A percentile compares a stretch with the other conserved stretches of the same genome.
These are phyloP conservation scores for Berberis vulgaris DNA, from an alignment of 164 flowering plant genomes.

Conservation along the genomic window DNA sequence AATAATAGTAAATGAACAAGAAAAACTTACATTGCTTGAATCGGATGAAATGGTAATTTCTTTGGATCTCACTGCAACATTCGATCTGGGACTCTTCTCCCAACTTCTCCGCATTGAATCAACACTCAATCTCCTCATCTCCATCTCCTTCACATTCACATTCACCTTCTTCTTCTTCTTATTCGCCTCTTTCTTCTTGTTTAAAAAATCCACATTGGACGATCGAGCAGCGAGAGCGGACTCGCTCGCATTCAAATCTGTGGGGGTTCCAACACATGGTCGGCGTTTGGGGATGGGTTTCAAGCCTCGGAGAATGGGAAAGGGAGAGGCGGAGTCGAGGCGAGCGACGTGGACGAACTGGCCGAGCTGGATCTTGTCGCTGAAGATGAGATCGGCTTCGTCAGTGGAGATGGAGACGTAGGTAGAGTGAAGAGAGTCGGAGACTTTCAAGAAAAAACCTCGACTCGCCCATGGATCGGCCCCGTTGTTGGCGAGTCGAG, in stretches of 20 bases:
- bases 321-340: constrained; percentile 37
- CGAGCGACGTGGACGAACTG: constrained; percentile 47
- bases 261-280: constrained; percentile 48
- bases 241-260: constrained; percentile 41
- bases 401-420: constrained; percentile 44
- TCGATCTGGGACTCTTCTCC: constrained; percentile 15
- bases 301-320: constrained; percentile 50
- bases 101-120: constrained; percentile 37
- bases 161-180: constrained; percentile 4
- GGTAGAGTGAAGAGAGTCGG: constrained; percentile 55
- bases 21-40: constrained; percentile 16
- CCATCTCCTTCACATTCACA: constrained; percentile 17
- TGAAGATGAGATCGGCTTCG: constrained; percentile 38
- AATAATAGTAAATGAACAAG: background rate
- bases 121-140: constrained; percentile 40
- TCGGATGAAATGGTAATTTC: background rate
- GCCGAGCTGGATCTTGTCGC: constrained; percentile 52
- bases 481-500: constrained; percentile 22
- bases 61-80: no score
- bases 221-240: constrained; percentile 4
- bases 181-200: background rate
- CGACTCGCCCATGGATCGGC: constrained; percentile 29
- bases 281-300: constrained; percentile 38
- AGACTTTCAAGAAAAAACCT: constrained; percentile 54
- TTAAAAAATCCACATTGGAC: background rate